A percentile compares a stretch with the other conserved stretches of the same genome.
These are phyloP conservation scores for Wickerhamiella nectarea DNA, from an alignment of 805 yeast species.

Conservation along the genomic window DNA sequence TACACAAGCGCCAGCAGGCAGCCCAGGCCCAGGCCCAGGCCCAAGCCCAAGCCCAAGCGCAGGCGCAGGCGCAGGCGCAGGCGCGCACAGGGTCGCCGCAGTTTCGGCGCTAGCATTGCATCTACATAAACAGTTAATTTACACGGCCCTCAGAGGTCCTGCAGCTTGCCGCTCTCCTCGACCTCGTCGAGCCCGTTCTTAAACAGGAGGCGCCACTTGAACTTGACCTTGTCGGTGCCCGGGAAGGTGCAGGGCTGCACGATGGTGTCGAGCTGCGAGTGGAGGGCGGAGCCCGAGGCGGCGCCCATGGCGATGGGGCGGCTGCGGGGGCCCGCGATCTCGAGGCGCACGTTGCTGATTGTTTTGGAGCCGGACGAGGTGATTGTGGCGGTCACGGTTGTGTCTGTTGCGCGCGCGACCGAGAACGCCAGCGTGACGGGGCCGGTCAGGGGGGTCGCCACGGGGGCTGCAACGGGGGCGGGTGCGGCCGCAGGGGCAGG, in stretches of 20 bases:
- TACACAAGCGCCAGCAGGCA: conserved; percentile 14
- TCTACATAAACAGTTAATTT: background rate
- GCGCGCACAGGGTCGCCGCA: background rate
- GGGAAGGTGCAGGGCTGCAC: conserved; percentile 36
- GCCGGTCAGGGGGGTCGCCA: conserved; percentile 20
- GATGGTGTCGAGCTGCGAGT: conserved; percentile 38
- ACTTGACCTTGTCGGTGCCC: conserved; percentile 35
- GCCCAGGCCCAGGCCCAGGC: conserved; percentile 12
- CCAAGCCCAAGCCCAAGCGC: conserved; percentile 19
- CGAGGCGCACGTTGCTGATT: conserved; percentile 40
- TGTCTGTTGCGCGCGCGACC: conserved; percentile 26
- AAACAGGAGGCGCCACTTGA: conserved; percentile 65
- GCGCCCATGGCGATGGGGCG: conserved; percentile 46
- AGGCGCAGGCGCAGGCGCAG: conserved; percentile 24
- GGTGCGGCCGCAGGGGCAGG: conserved; percentile 8
- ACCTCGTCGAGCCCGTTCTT: conserved; percentile 32
- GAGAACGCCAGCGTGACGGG: conserved; percentile 38
- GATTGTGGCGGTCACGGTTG: conserved; percentile 36
- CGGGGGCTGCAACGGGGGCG: conserved; percentile 13
- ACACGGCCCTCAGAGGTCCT: background rate
- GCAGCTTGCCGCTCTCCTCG: background rate
- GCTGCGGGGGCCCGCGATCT: conserved; percentile 58
- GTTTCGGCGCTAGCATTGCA: background rate
- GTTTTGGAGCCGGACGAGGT: conserved; percentile 37
- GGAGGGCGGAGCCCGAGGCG: conserved; percentile 43